Conservation (phyloP, 345 rosid genomes). For the Gossypium turneri region DNA sequence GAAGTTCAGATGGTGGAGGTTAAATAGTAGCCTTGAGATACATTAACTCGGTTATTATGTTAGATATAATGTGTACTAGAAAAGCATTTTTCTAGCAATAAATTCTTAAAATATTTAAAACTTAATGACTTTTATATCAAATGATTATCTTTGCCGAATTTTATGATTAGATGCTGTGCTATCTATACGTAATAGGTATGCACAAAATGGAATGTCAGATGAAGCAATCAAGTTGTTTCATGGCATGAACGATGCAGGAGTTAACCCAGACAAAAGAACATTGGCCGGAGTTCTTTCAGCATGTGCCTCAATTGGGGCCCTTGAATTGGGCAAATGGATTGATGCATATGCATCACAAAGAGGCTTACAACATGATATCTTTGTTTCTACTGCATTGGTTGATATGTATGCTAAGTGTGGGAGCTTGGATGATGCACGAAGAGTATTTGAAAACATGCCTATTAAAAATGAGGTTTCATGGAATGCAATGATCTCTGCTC, state of each 20-base stretch:
- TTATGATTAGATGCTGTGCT: neutral
- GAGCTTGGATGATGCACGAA: slow-evolving; percentile 54
- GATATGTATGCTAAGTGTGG: slow-evolving; percentile 96
- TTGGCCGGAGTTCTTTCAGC: slow-evolving; percentile 61
- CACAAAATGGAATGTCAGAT: slow-evolving; percentile 74
- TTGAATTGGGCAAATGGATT: slow-evolving; percentile 65
- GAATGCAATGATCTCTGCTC: slow-evolving; percentile 84
- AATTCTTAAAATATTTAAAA: neutral
- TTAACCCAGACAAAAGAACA: slow-evolving; percentile 50
- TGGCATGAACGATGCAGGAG: slow-evolving; percentile 44
- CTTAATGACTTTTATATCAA: neutral
- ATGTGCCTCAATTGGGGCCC: slow-evolving; percentile 74
- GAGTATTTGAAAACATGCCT: slow-evolving; percentile 66
- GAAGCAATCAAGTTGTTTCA: slow-evolving; percentile 60
- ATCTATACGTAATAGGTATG: slow-evolving; percentile 43
- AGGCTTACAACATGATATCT: slow-evolving; percentile 47
- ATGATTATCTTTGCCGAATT: slow-evolving; percentile 4
- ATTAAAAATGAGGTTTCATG: slow-evolving; percentile 77
- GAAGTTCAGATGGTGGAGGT: too few species aligned
- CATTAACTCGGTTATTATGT: too few species aligned
- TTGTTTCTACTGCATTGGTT: slow-evolving; percentile 66
- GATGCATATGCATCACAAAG: slow-evolving; percentile 44
- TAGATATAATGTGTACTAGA: neutral
- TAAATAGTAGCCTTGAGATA: too few species aligned
- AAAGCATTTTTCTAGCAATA: neutral